Evolutionary conservation across 805 yeast species (phyloP).

Genomic region (Limtongia smithiae): DNA sequence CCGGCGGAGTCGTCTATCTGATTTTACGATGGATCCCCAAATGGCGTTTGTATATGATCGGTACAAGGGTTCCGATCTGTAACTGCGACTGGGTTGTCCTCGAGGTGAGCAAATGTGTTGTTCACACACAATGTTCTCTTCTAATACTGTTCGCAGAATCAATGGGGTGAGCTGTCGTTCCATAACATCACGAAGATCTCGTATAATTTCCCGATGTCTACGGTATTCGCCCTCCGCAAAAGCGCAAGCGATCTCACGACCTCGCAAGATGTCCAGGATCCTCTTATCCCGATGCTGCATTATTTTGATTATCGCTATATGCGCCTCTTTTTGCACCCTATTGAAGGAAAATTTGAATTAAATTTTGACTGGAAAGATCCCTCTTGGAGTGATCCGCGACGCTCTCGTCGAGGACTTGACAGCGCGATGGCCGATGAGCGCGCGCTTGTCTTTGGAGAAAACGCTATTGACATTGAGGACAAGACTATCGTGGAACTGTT

Average conservation of each 20-base stretch:
- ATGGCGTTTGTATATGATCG: constrained; percentile 63
- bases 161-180: constrained; percentile 77
- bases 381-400: constrained; percentile 62
- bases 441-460: constrained; percentile 67
- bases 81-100: constrained; percentile 88
- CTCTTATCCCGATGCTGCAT: constrained; percentile 64
- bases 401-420: constrained; percentile 57
- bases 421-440: constrained; percentile 68
- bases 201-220: constrained; percentile 69
- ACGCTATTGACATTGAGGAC: constrained; percentile 70
- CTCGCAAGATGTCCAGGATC: constrained; percentile 47
- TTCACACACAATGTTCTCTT: no score
- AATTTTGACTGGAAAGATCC: constrained; percentile 84
- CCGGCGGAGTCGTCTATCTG: constrained; percentile 72
- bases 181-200: constrained; percentile 54
- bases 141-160: constrained; percentile 50
- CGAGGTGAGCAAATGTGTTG: constrained; percentile 52
- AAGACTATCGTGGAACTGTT: constrained; percentile 63
- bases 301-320: constrained; percentile 79
- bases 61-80: constrained; percentile 64
- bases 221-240: constrained; percentile 47
- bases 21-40: constrained; percentile 83
- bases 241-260: constrained; percentile 16
- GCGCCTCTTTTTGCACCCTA: constrained; percentile 76
- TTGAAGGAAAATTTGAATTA: constrained; percentile 79